Conservation (phyloP, 1,139 yeast species). For the Candida sanyaensis region DNA sequence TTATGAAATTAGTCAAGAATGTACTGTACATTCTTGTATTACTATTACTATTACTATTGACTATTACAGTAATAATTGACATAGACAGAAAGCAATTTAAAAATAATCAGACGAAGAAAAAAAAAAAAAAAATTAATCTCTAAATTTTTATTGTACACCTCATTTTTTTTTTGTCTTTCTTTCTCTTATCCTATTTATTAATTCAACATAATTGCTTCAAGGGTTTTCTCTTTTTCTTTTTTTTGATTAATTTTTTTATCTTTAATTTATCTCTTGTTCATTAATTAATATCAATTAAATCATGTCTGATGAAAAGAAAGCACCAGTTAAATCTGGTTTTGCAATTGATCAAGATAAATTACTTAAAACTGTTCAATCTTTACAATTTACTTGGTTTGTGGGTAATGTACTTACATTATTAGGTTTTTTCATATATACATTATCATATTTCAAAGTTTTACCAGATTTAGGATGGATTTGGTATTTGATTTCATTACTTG, state of each 20-base stretch:
- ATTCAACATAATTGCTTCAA: neutral
- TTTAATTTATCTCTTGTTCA: neutral
- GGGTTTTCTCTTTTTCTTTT: too few species aligned
- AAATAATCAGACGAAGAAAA: too few species aligned
- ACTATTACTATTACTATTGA: too few species aligned
- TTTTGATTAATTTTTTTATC: too few species aligned
- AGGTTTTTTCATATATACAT: slow-evolving; percentile 53
- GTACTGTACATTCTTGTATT: too few species aligned
- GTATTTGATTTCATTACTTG: slow-evolving; percentile 64
- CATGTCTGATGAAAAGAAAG: slow-evolving; percentile 3
- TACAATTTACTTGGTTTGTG: slow-evolving; percentile 63
- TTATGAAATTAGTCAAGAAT: neutral
- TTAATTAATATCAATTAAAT: neutral
- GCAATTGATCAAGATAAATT: slow-evolving; percentile 14
- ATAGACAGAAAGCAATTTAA: too few species aligned
- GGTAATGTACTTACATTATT: slow-evolving; percentile 73
- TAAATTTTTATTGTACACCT: too few species aligned
- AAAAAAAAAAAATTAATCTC: too few species aligned
- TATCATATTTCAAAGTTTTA: slow-evolving; percentile 40
- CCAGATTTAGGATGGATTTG: slow-evolving; percentile 36
- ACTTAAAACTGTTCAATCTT: slow-evolving; percentile 24
- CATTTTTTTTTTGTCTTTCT: too few species aligned
- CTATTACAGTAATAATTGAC: too few species aligned
- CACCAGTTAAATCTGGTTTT: slow-evolving; percentile 8
- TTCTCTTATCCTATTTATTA: too few species aligned